phyloP scores from a whole-genome alignment of 805 yeast species.

The Sugiyamaella chiloensis region DNA sequence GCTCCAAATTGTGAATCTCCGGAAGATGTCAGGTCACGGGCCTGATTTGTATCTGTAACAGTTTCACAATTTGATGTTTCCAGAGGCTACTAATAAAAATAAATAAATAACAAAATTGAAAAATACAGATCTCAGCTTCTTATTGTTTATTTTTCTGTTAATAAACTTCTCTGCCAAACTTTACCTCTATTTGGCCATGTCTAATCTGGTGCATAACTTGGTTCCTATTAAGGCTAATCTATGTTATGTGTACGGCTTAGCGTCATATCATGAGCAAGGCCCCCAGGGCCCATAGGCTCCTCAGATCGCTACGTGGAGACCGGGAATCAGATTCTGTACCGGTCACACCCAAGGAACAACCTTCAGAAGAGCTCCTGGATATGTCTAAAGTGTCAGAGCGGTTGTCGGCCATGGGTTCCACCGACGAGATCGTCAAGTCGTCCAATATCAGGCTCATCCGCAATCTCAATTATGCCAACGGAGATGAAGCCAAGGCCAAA shows the following conservation, averaged over 20 bases:
- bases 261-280: background rate
- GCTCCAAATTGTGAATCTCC: too few relatives aligned
- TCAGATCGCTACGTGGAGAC: background rate
- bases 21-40: too few relatives aligned
- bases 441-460: conserved; percentile 26
- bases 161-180: too few relatives aligned
- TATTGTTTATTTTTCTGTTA: too few relatives aligned
- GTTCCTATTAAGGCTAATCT: too few relatives aligned
- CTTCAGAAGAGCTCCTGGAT: background rate
- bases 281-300: background rate
- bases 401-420: conserved; percentile 3
- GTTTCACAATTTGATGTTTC: too few relatives aligned
- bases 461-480: conserved; percentile 30
- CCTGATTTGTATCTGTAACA: too few relatives aligned
- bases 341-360: background rate
- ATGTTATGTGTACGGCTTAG: background rate
- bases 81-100: too few relatives aligned
- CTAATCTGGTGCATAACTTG: too few relatives aligned
- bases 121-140: too few relatives aligned
- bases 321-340: background rate
- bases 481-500: conserved; percentile 30
- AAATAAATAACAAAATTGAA: too few relatives aligned
- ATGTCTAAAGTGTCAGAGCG: background rate
- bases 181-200: too few relatives aligned
- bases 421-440: conserved; percentile 13